phyloP scores from a whole-genome alignment of 2,329 filamentous ascomycete genomes.

The Penicillium occitanis region DNA sequence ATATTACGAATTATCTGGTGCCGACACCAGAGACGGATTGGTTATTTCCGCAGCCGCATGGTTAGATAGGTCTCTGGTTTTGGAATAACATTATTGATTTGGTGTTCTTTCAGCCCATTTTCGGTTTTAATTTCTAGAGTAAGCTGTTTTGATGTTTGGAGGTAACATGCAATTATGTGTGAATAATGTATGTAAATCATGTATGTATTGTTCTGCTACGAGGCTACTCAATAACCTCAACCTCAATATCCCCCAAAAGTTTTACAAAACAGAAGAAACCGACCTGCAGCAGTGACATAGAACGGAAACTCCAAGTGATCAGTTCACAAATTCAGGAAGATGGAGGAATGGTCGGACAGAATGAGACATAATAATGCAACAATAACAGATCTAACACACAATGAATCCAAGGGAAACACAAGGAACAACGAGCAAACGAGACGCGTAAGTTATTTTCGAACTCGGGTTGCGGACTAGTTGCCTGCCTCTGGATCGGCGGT shows the following conservation, averaged over 20 bases:
- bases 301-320: background rate
- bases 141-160: no score
- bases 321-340: background rate
- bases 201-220: constrained; percentile 1
- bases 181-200: background rate
- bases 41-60: constrained; percentile 35
- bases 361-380: constrained; percentile 1
- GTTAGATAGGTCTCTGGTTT: background rate
- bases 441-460: background rate
- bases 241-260: background rate
- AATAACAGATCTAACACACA: background rate
- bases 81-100: background rate
- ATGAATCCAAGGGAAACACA: background rate
- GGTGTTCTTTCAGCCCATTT: background rate
- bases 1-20: constrained; percentile 49
- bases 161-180: background rate
- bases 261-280: background rate
- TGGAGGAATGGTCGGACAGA: background rate
- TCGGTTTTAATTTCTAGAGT: no score
- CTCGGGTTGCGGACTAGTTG: background rate
- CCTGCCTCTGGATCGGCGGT: constrained; percentile 66
- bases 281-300: background rate
- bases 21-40: constrained; percentile 50
- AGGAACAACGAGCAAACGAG: background rate
- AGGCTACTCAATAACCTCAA: constrained; percentile 1